Percentiles rank a stretch among this genome's conserved stretches.
Conservation (phyloP, 2,329 filamentous ascomycete species). For the Penicillium griseofulvum region DNA sequence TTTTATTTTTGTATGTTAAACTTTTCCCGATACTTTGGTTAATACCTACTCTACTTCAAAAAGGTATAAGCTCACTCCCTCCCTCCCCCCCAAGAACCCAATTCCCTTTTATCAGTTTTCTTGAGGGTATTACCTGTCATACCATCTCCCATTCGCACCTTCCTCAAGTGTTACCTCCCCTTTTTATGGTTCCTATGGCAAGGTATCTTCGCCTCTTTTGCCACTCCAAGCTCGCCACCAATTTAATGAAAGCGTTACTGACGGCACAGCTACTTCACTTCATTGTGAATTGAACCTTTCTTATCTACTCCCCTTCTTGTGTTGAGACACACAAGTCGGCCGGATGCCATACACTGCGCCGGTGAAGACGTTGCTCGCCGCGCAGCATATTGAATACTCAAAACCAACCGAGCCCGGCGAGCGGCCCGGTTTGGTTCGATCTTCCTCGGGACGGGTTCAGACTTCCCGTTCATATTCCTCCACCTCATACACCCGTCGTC, state of each 20-base stretch:
- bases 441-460: conserved; percentile 41
- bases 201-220: conserved; percentile 8
- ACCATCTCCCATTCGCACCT: conserved; percentile 18
- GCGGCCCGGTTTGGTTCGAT: conserved; percentile 20
- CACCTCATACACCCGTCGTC: conserved; percentile 60
- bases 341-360: conserved; percentile 54
- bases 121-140: conserved; percentile 24
- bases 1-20: conserved; percentile 1
- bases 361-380: conserved; percentile 56
- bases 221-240: conserved; percentile 12
- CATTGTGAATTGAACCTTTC: conserved; percentile 8
- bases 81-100: not conserved
- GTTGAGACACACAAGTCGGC: conserved; percentile 36
- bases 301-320: conserved; percentile 21
- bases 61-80: conserved; percentile 3
- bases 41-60: conserved; percentile 2
- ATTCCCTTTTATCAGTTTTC: conserved; percentile 11
- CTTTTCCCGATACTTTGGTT: not conserved
- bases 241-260: conserved; percentile 8
- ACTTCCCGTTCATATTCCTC: conserved; percentile 59
- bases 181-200: not conserved
- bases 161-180: conserved; percentile 7
- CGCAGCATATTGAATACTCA: conserved; percentile 50
- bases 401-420: conserved; percentile 38
- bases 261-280: not conserved